Evolutionary conservation across 176 grass and related monocot species (phyloP), one percentile per base, ranked within the genome.

Genomic region (Cymbopogon citratus): DNA sequence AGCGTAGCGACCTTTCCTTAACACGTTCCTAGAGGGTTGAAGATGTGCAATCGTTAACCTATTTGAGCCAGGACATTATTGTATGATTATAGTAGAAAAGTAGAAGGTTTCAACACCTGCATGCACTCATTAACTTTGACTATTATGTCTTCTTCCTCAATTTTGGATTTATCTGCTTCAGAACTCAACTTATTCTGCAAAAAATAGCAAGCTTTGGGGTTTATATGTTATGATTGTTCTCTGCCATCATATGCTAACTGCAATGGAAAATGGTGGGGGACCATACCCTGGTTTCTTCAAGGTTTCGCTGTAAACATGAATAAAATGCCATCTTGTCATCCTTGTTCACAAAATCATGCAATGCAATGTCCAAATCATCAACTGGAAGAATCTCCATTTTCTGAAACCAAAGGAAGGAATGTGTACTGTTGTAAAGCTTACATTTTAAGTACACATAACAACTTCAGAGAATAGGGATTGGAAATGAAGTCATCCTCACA

Each of bases 351-450:
- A 98, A 98, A 76, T 98, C 95, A 62, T 98, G 95, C 84, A 95
- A 91, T 45, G 95, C 95, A 56, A 98, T 95, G 82, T 98, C 95
- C 88, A 95, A 90, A 89, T 95, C 95, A 49, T 95, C 90, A 69
- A 98, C 95, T 11, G 92, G 90, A 80, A 98, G 92, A 84, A 98
- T 90, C 90, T 98, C 95, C 95, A 98, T 98, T 93, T 98, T 94
- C 92, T 98, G 87, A 33, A 85, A 85, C 69, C 35, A 23, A 70
- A 72, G 46, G 35, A 85, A 52, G 43, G 45, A 73, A 56, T 40
- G 56, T 33, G 9, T 69, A 14, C 4, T n/a, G 9, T 54, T 49
- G 11, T 66, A 48, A 80, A 79, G 7, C n/a, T 74, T 74, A 41
- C 26, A 73, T 27, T 52, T 62, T 51, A 49, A 38, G 26, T 52